Evolutionary conservation across 192 early-diverging fungal genomes (phyloP).

Genomic region (Gryganskiella cystojenkinii): DNA sequence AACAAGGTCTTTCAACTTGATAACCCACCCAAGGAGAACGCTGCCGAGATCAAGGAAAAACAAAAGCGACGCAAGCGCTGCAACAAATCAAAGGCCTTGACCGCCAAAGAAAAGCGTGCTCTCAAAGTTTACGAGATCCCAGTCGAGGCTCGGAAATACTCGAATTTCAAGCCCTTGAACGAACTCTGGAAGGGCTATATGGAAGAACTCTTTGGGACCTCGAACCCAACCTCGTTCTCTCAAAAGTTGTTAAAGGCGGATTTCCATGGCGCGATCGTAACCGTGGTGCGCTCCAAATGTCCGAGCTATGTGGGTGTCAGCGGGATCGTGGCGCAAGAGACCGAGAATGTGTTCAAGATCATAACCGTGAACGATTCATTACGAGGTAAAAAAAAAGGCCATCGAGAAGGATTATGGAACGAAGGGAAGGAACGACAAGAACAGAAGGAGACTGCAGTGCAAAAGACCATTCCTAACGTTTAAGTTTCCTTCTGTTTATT

Average conservation of each 20-base stretch:
- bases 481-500: background rate
- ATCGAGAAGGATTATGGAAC: too few relatives aligned
- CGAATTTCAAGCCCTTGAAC: conserved; percentile 76
- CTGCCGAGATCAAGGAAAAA: conserved; percentile 35
- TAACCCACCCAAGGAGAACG: conserved; percentile 54
- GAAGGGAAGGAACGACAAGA: too few relatives aligned
- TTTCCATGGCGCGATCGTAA: conserved; percentile 83
- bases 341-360: conserved; percentile 86
- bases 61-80: conserved; percentile 36
- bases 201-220: conserved; percentile 62
- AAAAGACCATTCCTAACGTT: too few relatives aligned
- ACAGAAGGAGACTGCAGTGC: too few relatives aligned
- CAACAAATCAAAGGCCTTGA: conserved; percentile 65
- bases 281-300: conserved; percentile 79
- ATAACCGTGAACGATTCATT: conserved; percentile 74
- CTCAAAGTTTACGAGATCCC: conserved; percentile 75
- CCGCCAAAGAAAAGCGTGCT: conserved; percentile 69
- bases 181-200: conserved; percentile 85
- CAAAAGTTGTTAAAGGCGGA: conserved; percentile 83
- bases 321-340: conserved; percentile 91
- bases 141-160: conserved; percentile 57
- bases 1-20: conserved; percentile 64
- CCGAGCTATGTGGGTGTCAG: conserved; percentile 79
- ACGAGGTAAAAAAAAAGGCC: conserved; percentile 49
- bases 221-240: conserved; percentile 26